Evolutionary conservation across 805 yeast species (phyloP).

Genomic region (Priceomyces haplophilus): DNA sequence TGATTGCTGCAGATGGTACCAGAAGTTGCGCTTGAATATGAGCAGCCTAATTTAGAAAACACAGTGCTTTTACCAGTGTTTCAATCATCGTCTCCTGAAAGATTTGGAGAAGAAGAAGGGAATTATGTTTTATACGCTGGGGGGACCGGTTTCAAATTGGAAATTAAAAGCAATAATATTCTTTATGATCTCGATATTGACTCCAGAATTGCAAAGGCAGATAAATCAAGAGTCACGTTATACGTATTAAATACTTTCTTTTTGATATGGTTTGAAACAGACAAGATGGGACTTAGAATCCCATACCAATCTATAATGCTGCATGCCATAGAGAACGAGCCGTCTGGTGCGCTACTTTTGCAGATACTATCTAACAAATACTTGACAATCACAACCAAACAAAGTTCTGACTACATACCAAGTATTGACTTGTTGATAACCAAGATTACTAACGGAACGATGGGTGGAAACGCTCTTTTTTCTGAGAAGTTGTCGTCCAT

Average conservation of each 20-base stretch:
- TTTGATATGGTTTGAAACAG: slow-evolving; percentile 26
- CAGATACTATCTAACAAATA: slow-evolving; percentile 27
- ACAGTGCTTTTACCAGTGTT: slow-evolving; percentile 32
- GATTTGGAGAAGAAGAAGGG: slow-evolving; percentile 34
- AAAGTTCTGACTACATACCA: slow-evolving; percentile 15
- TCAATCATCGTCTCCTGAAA: slow-evolving; percentile 38
- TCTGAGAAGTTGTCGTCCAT: slow-evolving; percentile 8
- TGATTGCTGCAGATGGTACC: not conserved
- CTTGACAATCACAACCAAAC: slow-evolving; percentile 10
- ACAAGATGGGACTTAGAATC: slow-evolving; percentile 27
- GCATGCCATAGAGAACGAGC: slow-evolving; percentile 28
- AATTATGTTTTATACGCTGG: slow-evolving; percentile 42
- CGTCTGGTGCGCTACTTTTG: slow-evolving; percentile 22
- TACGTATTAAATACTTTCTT: slow-evolving; percentile 34
- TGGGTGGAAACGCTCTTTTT: slow-evolving; percentile 11
- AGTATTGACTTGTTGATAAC: slow-evolving; percentile 8
- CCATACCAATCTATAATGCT: slow-evolving; percentile 33
- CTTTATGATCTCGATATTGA: slow-evolving; percentile 10
- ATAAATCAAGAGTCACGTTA: slow-evolving; percentile 17
- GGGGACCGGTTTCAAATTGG: slow-evolving; percentile 18
- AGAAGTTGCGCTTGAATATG: slow-evolving; percentile 12
- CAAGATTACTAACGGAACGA: not conserved
- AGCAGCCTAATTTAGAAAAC: slow-evolving; percentile 39
- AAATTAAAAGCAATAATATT: slow-evolving; percentile 15
- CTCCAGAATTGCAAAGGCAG: slow-evolving; percentile 9